Base-by-base conservation (phyloP, 2,329 filamentous ascomycete species). In the Pseudogymnoascus sp. region DNA sequence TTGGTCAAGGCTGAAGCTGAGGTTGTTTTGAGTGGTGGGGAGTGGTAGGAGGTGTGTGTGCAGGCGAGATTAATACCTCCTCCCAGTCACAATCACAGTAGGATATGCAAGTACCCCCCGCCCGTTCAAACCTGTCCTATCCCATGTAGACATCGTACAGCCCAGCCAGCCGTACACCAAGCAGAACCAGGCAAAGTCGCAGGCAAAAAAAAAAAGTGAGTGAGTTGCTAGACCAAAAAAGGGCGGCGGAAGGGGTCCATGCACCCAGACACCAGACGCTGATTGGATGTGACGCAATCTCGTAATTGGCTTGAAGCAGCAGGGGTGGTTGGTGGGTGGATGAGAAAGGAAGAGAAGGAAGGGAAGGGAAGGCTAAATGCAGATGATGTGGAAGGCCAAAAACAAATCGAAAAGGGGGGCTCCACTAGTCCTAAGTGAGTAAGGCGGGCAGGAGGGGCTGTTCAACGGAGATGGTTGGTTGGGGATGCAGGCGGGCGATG, bases 391-490 rank as follows among this genome's bases (percentile, higher is more conserved):
- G 43, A 23, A 14, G 23, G 14, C 43, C 43, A 28, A 49, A 49
- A 49, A 49, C 43, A 49, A 49, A 49, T 49, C 43, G 23, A 49
- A 49, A 49, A 49, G 43, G 43, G 43, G 43, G 43, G 43, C 43
- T 31, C 8, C 1, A 3, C 21, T 45, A 49, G 18, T 2, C 18
- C 6, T 2, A 1, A 23, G 6, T 0, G 3, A 18, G 40, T 21
- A 21, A 43, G 4, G 11, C 7, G n/a, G 14, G 14, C 1, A 18
- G 2, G 18, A 2, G 18, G 16, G n/a, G 16, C n/a, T 41, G n/a
- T 41, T 45, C 4, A 18, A 23, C 7, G 18, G 11, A 31, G 18
- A 12, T 45, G 41, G 41, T 23, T 45, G 41, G 41, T 45, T 45
- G 41, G 23, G 43, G 43, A 9, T 43, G 40, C 12, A 18, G 38